A percentile compares a stretch with the other conserved stretches of the same genome.
Conservation (phyloP, 225 moss, liverwort and hornwort genomes). For the Pleurozium schreberi region DNA sequence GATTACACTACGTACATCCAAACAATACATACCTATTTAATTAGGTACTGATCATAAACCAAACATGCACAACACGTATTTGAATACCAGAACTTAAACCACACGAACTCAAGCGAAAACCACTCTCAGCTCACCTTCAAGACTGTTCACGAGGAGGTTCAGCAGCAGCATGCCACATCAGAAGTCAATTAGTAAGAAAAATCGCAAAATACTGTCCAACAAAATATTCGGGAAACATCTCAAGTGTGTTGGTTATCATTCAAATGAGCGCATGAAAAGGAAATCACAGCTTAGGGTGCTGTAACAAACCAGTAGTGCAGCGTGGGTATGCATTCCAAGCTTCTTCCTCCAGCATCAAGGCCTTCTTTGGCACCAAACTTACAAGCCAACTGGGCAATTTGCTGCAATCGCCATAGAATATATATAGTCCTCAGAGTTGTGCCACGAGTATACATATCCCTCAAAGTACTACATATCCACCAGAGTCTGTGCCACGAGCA, state of each 20-base stretch:
- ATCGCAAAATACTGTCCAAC: neutral
- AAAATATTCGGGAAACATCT: neutral
- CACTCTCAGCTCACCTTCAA: conserved; percentile 17
- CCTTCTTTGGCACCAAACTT: conserved; percentile 87
- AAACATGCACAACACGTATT: neutral
- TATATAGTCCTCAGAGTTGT: neutral
- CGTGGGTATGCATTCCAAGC: conserved; percentile 98
- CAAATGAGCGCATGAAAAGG: neutral
- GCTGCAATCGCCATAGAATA: conserved; percentile 39
- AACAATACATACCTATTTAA: neutral
- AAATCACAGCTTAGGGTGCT: neutral
- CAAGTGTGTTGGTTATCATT: neutral
- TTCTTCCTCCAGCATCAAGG: conserved; percentile 92
- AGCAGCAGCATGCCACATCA: conserved; percentile 12
- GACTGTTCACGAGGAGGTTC: conserved; percentile 3
- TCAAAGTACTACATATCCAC: neutral
- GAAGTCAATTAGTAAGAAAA: neutral
- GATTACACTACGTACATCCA: neutral
- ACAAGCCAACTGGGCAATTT: conserved; percentile 97
- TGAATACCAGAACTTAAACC: neutral
- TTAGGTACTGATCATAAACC: neutral
- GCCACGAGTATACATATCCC: neutral
- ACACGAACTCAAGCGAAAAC: neutral
- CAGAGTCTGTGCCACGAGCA: neutral
- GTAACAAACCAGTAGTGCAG: conserved; percentile 64